These are phyloP conservation scores for Aspergillus tanneri DNA, from an alignment of 2,329 filamentous ascomycete species.

Conservation along the genomic window DNA sequence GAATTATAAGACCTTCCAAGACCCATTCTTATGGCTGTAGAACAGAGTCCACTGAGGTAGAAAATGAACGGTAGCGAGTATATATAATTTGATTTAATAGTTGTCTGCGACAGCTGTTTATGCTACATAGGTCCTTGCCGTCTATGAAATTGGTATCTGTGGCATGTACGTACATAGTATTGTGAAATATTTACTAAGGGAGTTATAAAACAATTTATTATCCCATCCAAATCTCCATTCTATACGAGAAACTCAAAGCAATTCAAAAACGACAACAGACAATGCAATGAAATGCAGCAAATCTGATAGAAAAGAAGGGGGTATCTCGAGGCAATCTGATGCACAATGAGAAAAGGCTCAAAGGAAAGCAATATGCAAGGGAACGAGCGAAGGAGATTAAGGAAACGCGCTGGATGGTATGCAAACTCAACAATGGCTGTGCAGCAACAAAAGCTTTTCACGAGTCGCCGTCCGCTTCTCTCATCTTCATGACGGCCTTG, in stretches of 20 bases:
- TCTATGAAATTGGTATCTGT: no score
- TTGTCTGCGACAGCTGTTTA: no score
- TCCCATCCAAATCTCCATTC: no score
- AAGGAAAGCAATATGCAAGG: background rate
- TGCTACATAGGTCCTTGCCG: no score
- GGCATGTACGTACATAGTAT: no score
- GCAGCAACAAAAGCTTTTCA: background rate
- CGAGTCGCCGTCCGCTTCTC: conserved; percentile 6
- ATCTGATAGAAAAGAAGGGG: background rate
- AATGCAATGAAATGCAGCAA: conserved; percentile 2
- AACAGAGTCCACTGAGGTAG: no score
- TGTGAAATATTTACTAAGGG: no score
- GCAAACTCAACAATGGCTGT: background rate
- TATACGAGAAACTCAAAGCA: background rate
- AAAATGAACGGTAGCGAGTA: no score
- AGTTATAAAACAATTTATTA: no score
- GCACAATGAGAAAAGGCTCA: background rate
- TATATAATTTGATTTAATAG: no score
- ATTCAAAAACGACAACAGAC: background rate
- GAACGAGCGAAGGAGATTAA: background rate
- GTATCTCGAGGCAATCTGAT: conserved; percentile 7
- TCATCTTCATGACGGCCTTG: conserved; percentile 15
- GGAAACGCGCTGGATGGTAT: background rate
- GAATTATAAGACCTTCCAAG: no score
- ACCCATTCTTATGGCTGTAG: no score